Evolutionary conservation across 768 basidiomycete species (phyloP).

Genomic region (Roridomyces roridus): DNA sequence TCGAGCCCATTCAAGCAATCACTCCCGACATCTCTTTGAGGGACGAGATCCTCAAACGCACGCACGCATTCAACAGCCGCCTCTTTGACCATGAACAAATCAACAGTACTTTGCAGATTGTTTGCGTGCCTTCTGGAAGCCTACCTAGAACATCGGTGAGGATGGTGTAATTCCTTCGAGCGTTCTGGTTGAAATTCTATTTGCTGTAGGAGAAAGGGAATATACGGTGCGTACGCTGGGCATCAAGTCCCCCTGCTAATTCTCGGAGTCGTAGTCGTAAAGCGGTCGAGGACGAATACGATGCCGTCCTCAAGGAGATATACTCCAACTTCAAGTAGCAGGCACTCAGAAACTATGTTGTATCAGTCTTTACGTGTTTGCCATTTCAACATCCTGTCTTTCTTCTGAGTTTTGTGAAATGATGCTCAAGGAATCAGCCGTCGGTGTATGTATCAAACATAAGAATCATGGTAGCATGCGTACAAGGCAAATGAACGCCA

Average conservation of each 20-base stretch:
- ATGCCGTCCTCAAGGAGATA: background rate
- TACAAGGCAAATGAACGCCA: too few relatives aligned
- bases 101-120: slow-evolving; percentile 27
- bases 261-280: slow-evolving; percentile 7
- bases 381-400: too few relatives aligned
- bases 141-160: slow-evolving; percentile 6
- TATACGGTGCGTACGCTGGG: slow-evolving; percentile 5
- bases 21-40: slow-evolving; percentile 23
- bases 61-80: slow-evolving; percentile 28
- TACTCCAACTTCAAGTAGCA: too few relatives aligned
- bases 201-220: slow-evolving; percentile 15
- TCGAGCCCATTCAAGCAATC: slow-evolving; percentile 32
- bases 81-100: slow-evolving; percentile 36
- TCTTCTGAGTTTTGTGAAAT: too few relatives aligned
- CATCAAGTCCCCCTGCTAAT: background rate
- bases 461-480: too few relatives aligned
- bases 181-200: background rate
- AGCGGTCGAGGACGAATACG: slow-evolving; percentile 11
- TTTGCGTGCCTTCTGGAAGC: slow-evolving; percentile 13
- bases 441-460: too few relatives aligned
- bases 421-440: too few relatives aligned
- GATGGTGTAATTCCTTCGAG: too few relatives aligned
- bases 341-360: too few relatives aligned
- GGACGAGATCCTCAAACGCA: slow-evolving; percentile 29
- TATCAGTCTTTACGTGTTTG: too few relatives aligned